Percentiles rank a stretch among this genome's conserved stretches.
Conservation (phyloP, 345 rosid genomes). For the Populus nigra region DNA sequence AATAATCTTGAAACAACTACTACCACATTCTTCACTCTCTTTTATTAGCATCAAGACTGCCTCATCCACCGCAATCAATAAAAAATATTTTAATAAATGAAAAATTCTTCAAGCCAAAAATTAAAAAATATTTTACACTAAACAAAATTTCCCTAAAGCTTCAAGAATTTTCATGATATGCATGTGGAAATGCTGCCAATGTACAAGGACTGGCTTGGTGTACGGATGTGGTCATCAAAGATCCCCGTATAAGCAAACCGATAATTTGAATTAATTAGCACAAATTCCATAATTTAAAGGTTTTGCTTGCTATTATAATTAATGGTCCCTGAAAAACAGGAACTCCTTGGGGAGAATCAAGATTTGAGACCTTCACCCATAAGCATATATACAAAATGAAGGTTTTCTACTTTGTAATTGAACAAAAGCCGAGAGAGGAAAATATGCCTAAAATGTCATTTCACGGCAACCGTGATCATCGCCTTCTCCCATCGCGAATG, state of each 20-base stretch:
- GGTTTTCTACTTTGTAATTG: not conserved
- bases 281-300: too few species aligned
- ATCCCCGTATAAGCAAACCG: not conserved
- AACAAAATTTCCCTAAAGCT: too few species aligned
- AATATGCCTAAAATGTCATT: not conserved
- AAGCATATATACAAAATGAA: not conserved
- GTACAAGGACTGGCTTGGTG: not conserved
- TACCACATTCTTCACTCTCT: too few species aligned
- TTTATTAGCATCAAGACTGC: too few species aligned
- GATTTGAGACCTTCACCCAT: not conserved
- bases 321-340: not conserved
- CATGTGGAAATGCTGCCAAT: not conserved
- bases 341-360: not conserved
- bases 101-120: too few species aligned
- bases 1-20: too few species aligned
- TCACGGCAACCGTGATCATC: not conserved
- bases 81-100: too few species aligned
- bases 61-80: too few species aligned
- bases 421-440: not conserved
- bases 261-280: not conserved
- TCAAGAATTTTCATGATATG: too few species aligned
- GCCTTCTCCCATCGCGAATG: not conserved
- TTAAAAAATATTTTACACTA: too few species aligned
- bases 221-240: not conserved
- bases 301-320: too few species aligned